Conservation (phyloP, 208 protist genomes). For the Wallacemonas sp. region DNA sequence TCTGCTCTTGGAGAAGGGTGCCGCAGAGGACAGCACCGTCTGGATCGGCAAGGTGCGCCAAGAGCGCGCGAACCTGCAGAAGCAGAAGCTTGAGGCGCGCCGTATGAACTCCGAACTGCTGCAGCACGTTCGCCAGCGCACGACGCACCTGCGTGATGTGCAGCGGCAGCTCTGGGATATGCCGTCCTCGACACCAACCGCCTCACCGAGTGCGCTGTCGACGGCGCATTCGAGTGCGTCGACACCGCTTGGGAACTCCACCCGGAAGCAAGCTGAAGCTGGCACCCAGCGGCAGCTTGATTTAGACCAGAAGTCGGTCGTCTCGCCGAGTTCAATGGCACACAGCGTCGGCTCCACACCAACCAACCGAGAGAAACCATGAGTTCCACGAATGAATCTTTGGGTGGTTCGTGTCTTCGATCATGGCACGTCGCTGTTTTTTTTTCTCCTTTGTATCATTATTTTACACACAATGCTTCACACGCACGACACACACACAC, state of each 20-base stretch:
- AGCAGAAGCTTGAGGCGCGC: slow-evolving; percentile 47
- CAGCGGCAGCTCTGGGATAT: slow-evolving; percentile 40
- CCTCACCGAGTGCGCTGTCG: slow-evolving; percentile 9
- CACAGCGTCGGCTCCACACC: background rate
- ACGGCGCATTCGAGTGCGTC: slow-evolving; percentile 5
- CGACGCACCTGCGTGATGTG: slow-evolving; percentile 55
- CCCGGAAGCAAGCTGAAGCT: background rate
- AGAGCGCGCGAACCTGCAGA: slow-evolving; percentile 54
- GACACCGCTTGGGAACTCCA: background rate
- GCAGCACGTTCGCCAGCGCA: slow-evolving; percentile 55
- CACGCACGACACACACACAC: too few species aligned
- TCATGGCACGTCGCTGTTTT: too few species aligned
- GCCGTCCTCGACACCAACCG: slow-evolving; percentile 7
- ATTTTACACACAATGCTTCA: too few species aligned
- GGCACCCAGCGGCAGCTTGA: slow-evolving; percentile 1
- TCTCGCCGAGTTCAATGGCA: background rate
- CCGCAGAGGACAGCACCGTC: slow-evolving; percentile 29
- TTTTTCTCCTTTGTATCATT: too few species aligned
- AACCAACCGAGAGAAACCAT: background rate
- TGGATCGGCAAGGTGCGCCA: slow-evolving; percentile 61
- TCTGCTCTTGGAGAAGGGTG: slow-evolving; percentile 45
- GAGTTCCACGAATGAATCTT: background rate
- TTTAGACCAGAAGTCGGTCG: slow-evolving; percentile 1
- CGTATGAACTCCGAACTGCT: slow-evolving; percentile 60
- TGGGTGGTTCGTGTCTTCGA: too few species aligned